Evolutionary conservation across 1,139 yeast species (phyloP).

Genomic region (Geotrichum australiense): DNA sequence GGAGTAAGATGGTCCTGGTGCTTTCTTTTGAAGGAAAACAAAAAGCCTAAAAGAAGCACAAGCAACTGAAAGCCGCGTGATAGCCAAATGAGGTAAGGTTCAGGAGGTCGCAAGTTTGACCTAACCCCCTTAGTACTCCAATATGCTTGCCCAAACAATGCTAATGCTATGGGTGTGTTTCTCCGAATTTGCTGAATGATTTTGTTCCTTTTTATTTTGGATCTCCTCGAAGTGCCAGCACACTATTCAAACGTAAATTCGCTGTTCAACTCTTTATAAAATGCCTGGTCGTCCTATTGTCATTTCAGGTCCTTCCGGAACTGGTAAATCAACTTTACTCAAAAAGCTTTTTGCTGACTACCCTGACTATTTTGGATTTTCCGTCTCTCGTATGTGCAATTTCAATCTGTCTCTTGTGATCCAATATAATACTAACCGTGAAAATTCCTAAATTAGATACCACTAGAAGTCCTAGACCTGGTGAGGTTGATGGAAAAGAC

Average conservation of each 20-base stretch:
- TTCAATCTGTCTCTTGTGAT: not conserved
- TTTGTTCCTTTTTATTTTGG: not conserved
- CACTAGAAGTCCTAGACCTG: slow-evolving; percentile 84
- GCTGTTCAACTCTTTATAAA: not conserved
- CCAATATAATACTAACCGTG: slow-evolving; percentile 8
- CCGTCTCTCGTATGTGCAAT: slow-evolving; percentile 60
- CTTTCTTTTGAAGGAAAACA: no score
- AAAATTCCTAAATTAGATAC: slow-evolving; percentile 59
- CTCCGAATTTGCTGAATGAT: not conserved
- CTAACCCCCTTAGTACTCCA: no score
- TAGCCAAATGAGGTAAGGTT: no score
- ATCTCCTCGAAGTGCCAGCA: not conserved
- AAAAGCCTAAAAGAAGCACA: no score
- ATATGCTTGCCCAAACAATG: no score
- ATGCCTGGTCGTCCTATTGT: slow-evolving; percentile 68
- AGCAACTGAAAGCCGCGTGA: no score
- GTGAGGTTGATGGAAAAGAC: slow-evolving; percentile 84
- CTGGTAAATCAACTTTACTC: slow-evolving; percentile 92
- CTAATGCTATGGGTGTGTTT: not conserved
- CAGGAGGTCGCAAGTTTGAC: no score
- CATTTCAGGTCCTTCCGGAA: slow-evolving; percentile 90
- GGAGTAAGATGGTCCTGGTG: no score
- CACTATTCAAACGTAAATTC: no score
- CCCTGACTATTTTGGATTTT: slow-evolving; percentile 86
- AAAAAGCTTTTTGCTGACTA: slow-evolving; percentile 84